Base-by-base conservation (phyloP, 1,284 basidiomycete species). In the Apiotrichum sp. region DNA sequence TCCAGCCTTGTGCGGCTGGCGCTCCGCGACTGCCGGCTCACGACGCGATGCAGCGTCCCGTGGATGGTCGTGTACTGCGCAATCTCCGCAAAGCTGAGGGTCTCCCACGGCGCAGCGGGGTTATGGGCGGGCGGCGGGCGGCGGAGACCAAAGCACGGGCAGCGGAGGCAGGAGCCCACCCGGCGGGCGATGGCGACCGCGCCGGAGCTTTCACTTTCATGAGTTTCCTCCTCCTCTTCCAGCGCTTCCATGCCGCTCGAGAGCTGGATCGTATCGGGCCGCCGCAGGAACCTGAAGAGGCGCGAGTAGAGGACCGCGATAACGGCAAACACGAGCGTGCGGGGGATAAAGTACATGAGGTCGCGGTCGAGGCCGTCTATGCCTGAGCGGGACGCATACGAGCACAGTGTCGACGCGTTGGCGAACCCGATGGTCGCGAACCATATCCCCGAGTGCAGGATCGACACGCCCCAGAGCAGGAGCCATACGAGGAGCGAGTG, bases 261-360 rank as follows among this genome's bases (percentile, higher is more conserved):
- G 1, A 72, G 57, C 36, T 69, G 66, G 50, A 75, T 70, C 11
- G 68, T 71, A 53, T 75, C 73, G 4, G 73, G 73, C 44, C 73
- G 54, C 1, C 73, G 61, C 1, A 75, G 63, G 61, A 75, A 75
- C 4, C 39, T 54, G 64, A 66, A 75, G 36, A 75, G 63, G 14
- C 58, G 54, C 10, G 67, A 64, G 57, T 75, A 75, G 3, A 73
- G 62, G 3, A 60, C 47, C 54, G 67, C 56, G 33, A 72, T 65
- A 52, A 66, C 56, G 53, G 68, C 32, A 52, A 75, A 75, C n/a
- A 72, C 70, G 16, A 67, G 50, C 0, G 71, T 70, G 40, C 73
- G 65, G 9, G 73, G 71, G 32, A 75, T 63, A 57, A 72, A 73
- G 47, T 75, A 72, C 1, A 73, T 52, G 2, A 75, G 59, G 51